Base-by-base conservation (phyloP, 176 grass and related monocot species). In the Eleusine coracana region DNA sequence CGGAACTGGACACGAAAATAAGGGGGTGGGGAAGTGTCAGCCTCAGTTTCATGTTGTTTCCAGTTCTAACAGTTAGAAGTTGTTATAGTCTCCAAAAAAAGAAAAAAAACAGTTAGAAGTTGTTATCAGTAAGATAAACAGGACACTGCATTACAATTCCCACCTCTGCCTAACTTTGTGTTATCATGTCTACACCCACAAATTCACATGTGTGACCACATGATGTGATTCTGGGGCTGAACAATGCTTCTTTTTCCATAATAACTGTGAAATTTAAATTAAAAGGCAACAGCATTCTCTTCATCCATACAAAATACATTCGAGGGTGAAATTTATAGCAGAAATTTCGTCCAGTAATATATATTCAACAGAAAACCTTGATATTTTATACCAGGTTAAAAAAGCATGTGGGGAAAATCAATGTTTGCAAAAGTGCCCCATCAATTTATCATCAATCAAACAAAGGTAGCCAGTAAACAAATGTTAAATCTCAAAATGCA, bases 1-100 rank as follows among this genome's bases (percentile, higher is more conserved):
- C 42, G 0, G 73, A 60, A 37, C 72, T 92, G 82, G 85, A 90
- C 71, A 78, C 90, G 14, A 90, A 88, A 34, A 34, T 34, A 34
- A 34, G 31, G 31, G 31, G 2, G 31, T 34, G 31, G 31, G 31
- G 31, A 2, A 34, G 31, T 34, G 31, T 59, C 25, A 60, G 14
- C 67, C 16, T 40, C 49, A 10, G 29, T 21, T 28, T 49, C 13
- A 20, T 11, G 20, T 44, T 39, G 50, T 52, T 69, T 62, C 27
- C 63, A 79, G 1, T 65, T 73, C 7, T 79, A 75, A 67, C 0
- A 3, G 9, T 28, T 56, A 7, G 7, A 48, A 17, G 51, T 65
- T 67, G 21, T n/a, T 27, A 27, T 58, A n/a, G n/a, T n/a, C n/a
- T n/a, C n/a, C n/a, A n/a, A n/a, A n/a, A n/a, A n/a, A n/a, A n/a